Evolutionary conservation across 2,329 filamentous ascomycete species (phyloP).

Genomic region (Zymoseptoria tritici): DNA sequence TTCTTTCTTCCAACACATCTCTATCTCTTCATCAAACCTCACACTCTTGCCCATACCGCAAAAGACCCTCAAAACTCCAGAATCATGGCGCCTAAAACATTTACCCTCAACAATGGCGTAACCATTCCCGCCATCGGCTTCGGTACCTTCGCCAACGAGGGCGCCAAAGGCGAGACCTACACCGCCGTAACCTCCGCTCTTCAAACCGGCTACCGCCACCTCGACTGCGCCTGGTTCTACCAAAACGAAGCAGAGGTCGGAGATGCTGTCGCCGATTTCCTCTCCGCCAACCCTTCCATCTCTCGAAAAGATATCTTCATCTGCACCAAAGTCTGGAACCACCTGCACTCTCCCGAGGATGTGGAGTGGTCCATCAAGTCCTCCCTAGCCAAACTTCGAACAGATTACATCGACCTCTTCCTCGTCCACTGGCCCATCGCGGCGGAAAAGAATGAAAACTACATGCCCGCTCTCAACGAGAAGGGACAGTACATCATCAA

Average conservation of each 20-base stretch:
- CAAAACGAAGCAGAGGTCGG: slow-evolving; percentile 49
- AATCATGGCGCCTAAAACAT: slow-evolving; percentile 48
- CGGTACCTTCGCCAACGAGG: slow-evolving; percentile 62
- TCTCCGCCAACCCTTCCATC: slow-evolving; percentile 40
- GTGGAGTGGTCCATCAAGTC: slow-evolving; percentile 30
- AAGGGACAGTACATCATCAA: slow-evolving; percentile 57
- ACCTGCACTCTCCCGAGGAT: slow-evolving; percentile 38
- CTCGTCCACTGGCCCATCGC: slow-evolving; percentile 41
- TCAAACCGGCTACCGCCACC: slow-evolving; percentile 45
- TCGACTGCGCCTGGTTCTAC: slow-evolving; percentile 52
- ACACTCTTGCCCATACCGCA: too few relatives aligned
- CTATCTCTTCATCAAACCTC: background rate
- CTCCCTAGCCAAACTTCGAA: slow-evolving; percentile 28
- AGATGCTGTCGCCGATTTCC: slow-evolving; percentile 47
- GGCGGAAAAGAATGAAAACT: slow-evolving; percentile 43
- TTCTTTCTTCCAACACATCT: background rate
- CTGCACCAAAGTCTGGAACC: slow-evolving; percentile 48
- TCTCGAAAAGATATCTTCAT: slow-evolving; percentile 46
- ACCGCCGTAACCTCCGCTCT: slow-evolving; percentile 45
- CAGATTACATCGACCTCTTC: slow-evolving; percentile 32
- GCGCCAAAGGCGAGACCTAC: slow-evolving; percentile 52
- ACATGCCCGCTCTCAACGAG: slow-evolving; percentile 42
- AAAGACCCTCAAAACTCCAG: background rate
- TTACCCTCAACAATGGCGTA: slow-evolving; percentile 51
- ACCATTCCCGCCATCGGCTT: slow-evolving; percentile 57